Evolutionary conservation across 2,329 filamentous ascomycete genomes (phyloP), one percentile per base, ranked within the genome.

Genomic region (Dissoconium aciculare): DNA sequence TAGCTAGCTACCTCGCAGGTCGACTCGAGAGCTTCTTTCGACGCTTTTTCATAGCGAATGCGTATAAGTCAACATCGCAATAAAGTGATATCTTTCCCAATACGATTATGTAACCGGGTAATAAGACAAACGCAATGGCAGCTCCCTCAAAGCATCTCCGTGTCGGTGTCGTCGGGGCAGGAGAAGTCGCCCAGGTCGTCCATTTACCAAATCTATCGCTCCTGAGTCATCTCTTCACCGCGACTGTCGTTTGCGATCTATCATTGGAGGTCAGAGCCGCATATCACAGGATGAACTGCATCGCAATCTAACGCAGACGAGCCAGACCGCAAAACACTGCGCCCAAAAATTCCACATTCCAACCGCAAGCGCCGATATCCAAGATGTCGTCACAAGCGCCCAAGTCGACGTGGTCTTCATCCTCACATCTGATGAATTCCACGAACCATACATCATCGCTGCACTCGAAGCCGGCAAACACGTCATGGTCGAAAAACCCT

Each of bases 401-500:
- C 53, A 63, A 3, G 58, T 67, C 11, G 63, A 73, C 32, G 52
- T 71, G 3, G 64, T 75, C 15, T 54, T 74, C 38, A 56, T 74
- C 31, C 54, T 56, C 17, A 69, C 57, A 17, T 53, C 60, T 3
- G 63, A 74, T 38, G 67, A 66, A 13, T 69, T 60, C 36, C 72
- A 75, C 45, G 59, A 59, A n/a, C 36, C 51, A 3, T 62, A 71
- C 34, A 60, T 59, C 3, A 54, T 73, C 15, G 42, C 61, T 0
- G 68, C 69, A 0, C 54, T 77, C 1, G 38, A 63, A 31, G 50
- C 63, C 11, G 58, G 62, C 31, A 77, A 77, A 45, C 55, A 66
- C 37, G 63, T 66, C 8, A 58, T 77, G 35, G 53, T 76, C 3
- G 71, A 77, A 45, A 73, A 74, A 34, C 71, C 72, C 0, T 42